Base-by-base conservation (phyloP, 2,329 filamentous ascomycete genomes). In the Xylaria sp. region DNA sequence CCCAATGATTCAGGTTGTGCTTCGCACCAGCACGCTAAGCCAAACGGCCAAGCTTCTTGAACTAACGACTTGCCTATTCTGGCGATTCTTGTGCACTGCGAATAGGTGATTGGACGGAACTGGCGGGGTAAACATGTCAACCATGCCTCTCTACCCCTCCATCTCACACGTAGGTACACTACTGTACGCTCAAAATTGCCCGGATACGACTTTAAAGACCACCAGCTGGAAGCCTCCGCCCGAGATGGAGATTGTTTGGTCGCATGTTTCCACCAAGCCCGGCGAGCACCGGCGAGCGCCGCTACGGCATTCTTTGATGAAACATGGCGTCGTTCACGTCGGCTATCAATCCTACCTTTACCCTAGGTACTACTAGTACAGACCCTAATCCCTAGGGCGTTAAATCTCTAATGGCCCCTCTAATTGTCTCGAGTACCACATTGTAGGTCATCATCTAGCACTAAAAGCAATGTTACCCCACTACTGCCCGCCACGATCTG, bases 51-150 rank as follows among this genome's bases (percentile, higher is more conserved):
- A 43, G 56, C 56, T 46, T 41, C 31, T 23, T 7, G 15, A 15
- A 15, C 25, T 55, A 69, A 51, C 39, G 62, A 71, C 66, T 68
- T 71, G 66, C 69, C 69, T 51, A 25, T 61, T 66, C 28, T n/a
- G 66, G 66, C 51, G 57, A 41, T 46, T 63, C 10, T 20, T 15
- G 25, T 48, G 25, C 10, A 8, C 13, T 28, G 25, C 48, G 33
- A 6, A 15, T 46, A 28, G 20, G 23, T 56, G 58, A 69, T 69
- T 69, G 67, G 64, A 43, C 43, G 23, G 59, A n/a, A 67, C 54
- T 57, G 33, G 66, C 66, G 65, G 68, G 65, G 68, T 64, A 43
- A 10, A 23, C n/a, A 49, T 62, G 41, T 43, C 12, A 25, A 20
- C 31, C 9, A 58, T 41, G 59, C 60, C 60, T 54, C 67, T 66